phyloP scores from a whole-genome alignment of 306 rosid genomes.

The Potentilla sterilis region DNA sequence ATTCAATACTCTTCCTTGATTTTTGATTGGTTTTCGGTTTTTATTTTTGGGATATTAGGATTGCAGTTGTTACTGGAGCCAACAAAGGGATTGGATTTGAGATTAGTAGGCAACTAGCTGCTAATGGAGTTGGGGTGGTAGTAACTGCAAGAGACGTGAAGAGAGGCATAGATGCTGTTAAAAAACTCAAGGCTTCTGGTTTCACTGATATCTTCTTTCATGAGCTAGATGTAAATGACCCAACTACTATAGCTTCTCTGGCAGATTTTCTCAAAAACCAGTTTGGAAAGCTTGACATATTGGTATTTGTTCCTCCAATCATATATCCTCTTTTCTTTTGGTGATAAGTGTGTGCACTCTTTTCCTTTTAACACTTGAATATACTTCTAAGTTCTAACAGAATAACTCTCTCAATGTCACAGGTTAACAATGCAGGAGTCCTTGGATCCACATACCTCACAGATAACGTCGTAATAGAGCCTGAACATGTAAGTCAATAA shows the following conservation, averaged over 20 bases:
- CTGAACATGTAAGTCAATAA: neutral
- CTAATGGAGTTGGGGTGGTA: conserved; percentile 17
- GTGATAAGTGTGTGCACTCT: too few relatives aligned
- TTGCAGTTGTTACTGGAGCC: conserved; percentile 27
- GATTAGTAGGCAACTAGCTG: conserved; percentile 11
- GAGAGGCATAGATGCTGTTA: conserved; percentile 22
- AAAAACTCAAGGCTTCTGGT: conserved; percentile 5
- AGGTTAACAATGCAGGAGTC: conserved; percentile 18
- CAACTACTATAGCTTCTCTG: conserved; percentile 15
- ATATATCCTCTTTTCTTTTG: neutral
- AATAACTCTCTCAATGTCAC: neutral
- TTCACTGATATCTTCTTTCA: conserved; percentile 15
- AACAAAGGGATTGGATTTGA: conserved; percentile 27
- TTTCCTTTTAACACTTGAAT: too few relatives aligned
- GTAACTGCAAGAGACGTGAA: conserved; percentile 15
- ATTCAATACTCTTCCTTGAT: neutral
- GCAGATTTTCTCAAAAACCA: conserved; percentile 1
- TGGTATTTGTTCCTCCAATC: neutral
- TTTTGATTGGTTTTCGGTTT: too few relatives aligned
- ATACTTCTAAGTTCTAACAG: neutral
- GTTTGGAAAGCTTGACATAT: conserved; percentile 16
- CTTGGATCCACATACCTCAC: conserved; percentile 2
- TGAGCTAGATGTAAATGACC: conserved; percentile 15
- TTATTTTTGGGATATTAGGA: neutral
- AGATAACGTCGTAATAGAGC: neutral